phyloP scores from a whole-genome alignment of 805 yeast species.

The Candida nanaspora region DNA sequence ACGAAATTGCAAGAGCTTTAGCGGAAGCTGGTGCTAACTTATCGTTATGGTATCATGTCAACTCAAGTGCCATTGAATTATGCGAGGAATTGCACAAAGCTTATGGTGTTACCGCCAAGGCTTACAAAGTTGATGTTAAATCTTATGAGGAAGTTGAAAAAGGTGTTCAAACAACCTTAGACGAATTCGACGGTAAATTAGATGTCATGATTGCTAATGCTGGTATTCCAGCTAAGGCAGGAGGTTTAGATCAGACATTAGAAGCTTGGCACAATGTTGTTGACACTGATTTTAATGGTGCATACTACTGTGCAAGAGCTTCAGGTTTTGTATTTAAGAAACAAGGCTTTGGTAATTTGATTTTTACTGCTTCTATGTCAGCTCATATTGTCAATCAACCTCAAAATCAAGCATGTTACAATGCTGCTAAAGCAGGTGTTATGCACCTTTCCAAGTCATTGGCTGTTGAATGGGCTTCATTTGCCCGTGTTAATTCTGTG shows the following conservation, averaged over 20 bases:
- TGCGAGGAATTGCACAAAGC: constrained; percentile 32
- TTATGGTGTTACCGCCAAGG: constrained; percentile 5
- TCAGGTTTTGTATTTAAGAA: constrained; percentile 34
- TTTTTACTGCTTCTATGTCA: constrained; percentile 43
- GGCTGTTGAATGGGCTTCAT: constrained; percentile 34
- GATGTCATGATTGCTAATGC: constrained; percentile 30
- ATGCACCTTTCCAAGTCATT: constrained; percentile 32
- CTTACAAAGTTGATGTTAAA: constrained; percentile 20
- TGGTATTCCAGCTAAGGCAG: constrained; percentile 17
- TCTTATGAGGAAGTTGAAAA: constrained; percentile 12
- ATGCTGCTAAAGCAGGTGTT: constrained; percentile 36
- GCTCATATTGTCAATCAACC: constrained; percentile 42
- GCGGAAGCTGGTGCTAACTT: constrained; percentile 30
- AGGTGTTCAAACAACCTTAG: constrained; percentile 11
- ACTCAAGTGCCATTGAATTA: constrained; percentile 15
- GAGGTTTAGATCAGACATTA: constrained; percentile 15
- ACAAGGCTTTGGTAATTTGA: constrained; percentile 36
- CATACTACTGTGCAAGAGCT: constrained; percentile 38
- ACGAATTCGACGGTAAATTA: constrained; percentile 23
- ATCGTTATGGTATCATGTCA: constrained; percentile 27
- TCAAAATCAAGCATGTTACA: constrained; percentile 34
- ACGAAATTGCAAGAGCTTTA: constrained; percentile 27
- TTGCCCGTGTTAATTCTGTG: constrained; percentile 38
- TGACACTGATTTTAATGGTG: constrained; percentile 36
- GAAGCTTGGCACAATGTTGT: constrained; percentile 27